Evolutionary conservation across 1,284 basidiomycete genomes (phyloP).

Genomic region (Polyporus tsugae): DNA sequence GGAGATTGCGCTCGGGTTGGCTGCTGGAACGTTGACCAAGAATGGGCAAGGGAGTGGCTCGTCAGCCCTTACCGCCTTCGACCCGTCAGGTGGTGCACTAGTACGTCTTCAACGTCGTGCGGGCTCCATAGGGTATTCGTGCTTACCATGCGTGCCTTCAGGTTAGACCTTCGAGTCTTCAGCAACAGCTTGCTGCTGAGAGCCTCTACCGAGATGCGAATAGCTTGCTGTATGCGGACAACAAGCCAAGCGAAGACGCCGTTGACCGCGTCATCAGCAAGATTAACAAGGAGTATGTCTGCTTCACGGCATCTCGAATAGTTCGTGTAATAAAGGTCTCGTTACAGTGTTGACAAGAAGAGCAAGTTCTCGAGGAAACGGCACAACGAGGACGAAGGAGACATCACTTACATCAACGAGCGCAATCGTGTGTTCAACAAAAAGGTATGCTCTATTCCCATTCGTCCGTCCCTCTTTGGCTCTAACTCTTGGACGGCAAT

Average conservation of each 20-base stretch:
- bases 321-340: background rate
- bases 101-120: background rate
- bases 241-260: slow-evolving; percentile 92
- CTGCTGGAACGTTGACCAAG: slow-evolving; percentile 65
- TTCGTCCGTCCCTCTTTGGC: background rate
- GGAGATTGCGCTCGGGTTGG: slow-evolving; percentile 80
- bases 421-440: slow-evolving; percentile 99
- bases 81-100: slow-evolving; percentile 52
- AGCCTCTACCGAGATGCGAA: slow-evolving; percentile 91
- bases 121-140: background rate
- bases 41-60: slow-evolving; percentile 45
- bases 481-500: slow-evolving; percentile 16
- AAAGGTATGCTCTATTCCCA: slow-evolving; percentile 68
- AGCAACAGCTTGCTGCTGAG: slow-evolving; percentile 77
- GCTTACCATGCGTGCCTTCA: slow-evolving; percentile 33
- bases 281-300: slow-evolving; percentile 91
- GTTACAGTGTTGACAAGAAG: slow-evolving; percentile 81
- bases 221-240: slow-evolving; percentile 91
- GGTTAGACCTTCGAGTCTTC: slow-evolving; percentile 61
- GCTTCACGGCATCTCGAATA: background rate
- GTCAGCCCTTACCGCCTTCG: slow-evolving; percentile 57
- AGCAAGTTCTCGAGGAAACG: slow-evolving; percentile 89
- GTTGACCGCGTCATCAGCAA: slow-evolving; percentile 93
- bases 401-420: slow-evolving; percentile 99
- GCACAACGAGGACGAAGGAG: slow-evolving; percentile 90